Base-by-base conservation (phyloP, 129 eudicot genomes). In the Helianthus annuus region DNA sequence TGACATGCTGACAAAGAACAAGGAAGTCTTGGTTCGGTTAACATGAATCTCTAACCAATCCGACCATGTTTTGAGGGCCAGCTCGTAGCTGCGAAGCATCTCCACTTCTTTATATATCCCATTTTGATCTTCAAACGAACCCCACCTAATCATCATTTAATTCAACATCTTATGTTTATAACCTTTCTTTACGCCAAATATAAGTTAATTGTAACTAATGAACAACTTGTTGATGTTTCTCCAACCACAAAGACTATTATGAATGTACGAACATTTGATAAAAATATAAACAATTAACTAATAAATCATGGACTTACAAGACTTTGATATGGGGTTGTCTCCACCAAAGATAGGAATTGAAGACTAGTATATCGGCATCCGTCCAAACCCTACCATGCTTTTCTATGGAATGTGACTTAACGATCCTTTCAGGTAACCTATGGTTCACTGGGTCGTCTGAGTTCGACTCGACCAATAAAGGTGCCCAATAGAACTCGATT, bases 341-440 rank as follows among this genome's bases (percentile, higher is more conserved):
- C 95, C 95, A 88, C 95, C 95, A 88, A 64, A 85, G 84, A 48
- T 88, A 88, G 6, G 95, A 80, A 71, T 88, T 83, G 61, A 88
- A 88, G 29, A 85, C 82, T 0, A 88, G 83, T 34, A 83, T 69
- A 70, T 88, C 95, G 0, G 88, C 95, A 76, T 85, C 80, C 2
- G 79, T 85, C 95, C 95, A 88, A 63, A 76, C 81, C 36, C 83
- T 82, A 7, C 83, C 95, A 63, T 88, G 91, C 75, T 88, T 88
- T 56, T 83, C 91, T 15, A 88, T 88, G 16, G 86, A 69, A n/a
- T 85, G 83, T 38, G 81, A 78, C 59, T 82, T 74, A 24, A 88
- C 83, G n/a, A 88, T 88, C 17, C 95, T 84, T 12, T 88, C 85
- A 1, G 86, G 88, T 51, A 88, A 36, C 15, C 85, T 78, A 73